Evolutionary conservation across 495 filamentous ascomycete species (phyloP), one percentile per base, ranked within the genome.

Genomic region (Lasiosphaeria hispida): DNA sequence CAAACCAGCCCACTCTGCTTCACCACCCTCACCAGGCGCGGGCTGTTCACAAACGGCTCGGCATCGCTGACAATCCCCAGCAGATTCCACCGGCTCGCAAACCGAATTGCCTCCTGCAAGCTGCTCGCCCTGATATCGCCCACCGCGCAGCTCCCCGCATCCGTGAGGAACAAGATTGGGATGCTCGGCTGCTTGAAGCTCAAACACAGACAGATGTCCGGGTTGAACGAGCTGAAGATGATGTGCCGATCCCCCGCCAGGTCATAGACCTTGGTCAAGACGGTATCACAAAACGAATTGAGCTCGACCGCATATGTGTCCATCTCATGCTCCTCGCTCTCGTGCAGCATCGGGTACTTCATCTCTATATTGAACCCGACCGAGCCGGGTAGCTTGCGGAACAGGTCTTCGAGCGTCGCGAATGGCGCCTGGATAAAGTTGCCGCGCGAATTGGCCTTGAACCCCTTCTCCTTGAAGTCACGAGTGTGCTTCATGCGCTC

Each of bases 351-450:
- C 17, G 95, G 95, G 70, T 99, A 99, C 70, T 97, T 99, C 80
- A 99, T 87, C 77, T 99, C 95, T 61, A 99, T 96, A 69, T 99
- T 97, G 80, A 99, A 97, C 10, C 94, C 91, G 34, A 96, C 84
- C 10, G 76, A 79, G 40, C 87, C 79, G 1, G 91, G 91, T 0
- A 99, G 75, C 69, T 91, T 87, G 64, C 80, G 83, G 72, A 99
- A 96, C 67, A 97, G 84, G 61, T 97, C 91, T 69, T 96, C 90
- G 40, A 99, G 75, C 0, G 95, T 99, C 3, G 94, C 91, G 71
- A 97, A 97, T 0, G 92, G 92, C 0, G 87, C 89, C 67, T 97
- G 93, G 60, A 99, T 96, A 63, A 92, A 92, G 63, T 88, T 88
- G 49, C 94, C 94, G 6, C 95, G 87, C 18, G 84, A 91, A 68